Conservation (phyloP, 2,329 filamentous ascomycete species). For the Aureobasidium sp. region DNA sequence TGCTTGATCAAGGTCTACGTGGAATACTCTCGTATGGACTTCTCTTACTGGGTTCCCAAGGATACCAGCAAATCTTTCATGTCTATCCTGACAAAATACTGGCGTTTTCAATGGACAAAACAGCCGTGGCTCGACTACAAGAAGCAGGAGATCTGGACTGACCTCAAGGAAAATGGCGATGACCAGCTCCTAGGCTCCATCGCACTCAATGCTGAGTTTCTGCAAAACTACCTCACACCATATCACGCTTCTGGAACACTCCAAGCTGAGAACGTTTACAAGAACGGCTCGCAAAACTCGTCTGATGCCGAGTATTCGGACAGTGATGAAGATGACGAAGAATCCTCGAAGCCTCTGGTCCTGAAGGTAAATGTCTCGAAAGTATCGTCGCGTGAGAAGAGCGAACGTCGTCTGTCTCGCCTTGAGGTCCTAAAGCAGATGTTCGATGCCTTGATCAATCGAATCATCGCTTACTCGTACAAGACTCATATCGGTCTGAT, state of each 20-base stretch:
- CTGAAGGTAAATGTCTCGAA: background rate
- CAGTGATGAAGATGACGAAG: background rate
- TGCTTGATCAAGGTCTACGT: constrained; percentile 28
- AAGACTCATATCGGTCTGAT: constrained; percentile 41
- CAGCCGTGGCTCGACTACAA: background rate
- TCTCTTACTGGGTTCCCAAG: constrained; percentile 32
- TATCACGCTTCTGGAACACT: background rate
- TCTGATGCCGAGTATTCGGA: background rate
- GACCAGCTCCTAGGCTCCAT: background rate
- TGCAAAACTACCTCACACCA: background rate
- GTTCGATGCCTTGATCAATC: constrained; percentile 42
- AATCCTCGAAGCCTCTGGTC: background rate
- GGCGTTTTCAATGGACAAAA: constrained; percentile 20
- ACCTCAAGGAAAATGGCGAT: constrained; percentile 24
- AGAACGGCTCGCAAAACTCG: too few relatives aligned
- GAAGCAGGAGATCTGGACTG: constrained; percentile 15
- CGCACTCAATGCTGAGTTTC: background rate
- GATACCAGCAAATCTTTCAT: constrained; percentile 25
- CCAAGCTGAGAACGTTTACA: background rate
- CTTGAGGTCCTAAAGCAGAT: constrained; percentile 43
- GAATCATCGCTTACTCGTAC: constrained; percentile 41
- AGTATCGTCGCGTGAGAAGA: background rate
- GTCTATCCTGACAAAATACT: constrained; percentile 31
- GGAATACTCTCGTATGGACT: background rate
- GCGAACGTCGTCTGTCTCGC: constrained; percentile 18